phyloP scores from a whole-genome alignment of 305 asterid genomes.

The Fraxinus nigra region DNA sequence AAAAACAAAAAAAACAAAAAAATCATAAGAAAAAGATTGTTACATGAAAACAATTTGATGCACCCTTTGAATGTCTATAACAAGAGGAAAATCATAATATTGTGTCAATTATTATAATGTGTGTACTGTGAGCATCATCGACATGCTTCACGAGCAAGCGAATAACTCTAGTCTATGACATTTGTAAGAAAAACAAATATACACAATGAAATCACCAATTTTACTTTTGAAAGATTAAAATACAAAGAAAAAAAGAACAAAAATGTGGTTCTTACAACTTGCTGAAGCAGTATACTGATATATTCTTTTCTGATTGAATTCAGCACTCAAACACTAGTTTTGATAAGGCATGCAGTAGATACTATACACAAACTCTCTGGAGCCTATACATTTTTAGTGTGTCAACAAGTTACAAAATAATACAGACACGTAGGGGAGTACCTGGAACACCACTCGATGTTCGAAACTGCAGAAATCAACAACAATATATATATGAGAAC shows the following conservation, averaged over 20 bases:
- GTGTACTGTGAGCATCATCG: not conserved
- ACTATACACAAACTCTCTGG: not conserved
- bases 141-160: not conserved
- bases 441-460: conserved; percentile 98
- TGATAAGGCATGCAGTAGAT: not conserved
- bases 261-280: not conserved
- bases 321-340: not conserved
- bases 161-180: not conserved
- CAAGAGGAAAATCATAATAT: not conserved
- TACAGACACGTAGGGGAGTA: conserved; percentile 22
- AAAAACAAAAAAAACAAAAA: not conserved
- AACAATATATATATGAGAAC: conserved; percentile 74
- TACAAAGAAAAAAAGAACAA: not conserved
- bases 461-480: conserved; percentile 93
- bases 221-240: not conserved
- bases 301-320: not conserved
- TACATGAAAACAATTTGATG: not conserved
- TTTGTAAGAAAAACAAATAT: not conserved
- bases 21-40: not conserved
- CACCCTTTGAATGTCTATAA: not conserved
- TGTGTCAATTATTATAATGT: not conserved
- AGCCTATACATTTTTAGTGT: not conserved
- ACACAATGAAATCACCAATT: not conserved
- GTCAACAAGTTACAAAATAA: not conserved
- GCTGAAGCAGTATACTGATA: not conserved